phyloP scores from a whole-genome alignment of 2,329 filamentous ascomycete genomes.

The Aspergillus thermomutatus region DNA sequence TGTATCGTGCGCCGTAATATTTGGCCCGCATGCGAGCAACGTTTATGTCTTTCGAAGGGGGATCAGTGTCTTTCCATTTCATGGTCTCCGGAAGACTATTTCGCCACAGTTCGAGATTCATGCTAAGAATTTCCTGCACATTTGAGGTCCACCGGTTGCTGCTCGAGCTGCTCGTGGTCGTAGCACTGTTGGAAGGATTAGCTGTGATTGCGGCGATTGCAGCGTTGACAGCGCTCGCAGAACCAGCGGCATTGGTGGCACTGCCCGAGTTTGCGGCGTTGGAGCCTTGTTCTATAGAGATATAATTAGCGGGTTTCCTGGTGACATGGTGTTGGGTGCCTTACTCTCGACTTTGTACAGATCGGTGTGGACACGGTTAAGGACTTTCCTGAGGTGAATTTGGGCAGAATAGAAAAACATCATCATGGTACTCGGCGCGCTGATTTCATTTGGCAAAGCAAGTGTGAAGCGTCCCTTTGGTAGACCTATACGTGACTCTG shows the following conservation, averaged over 20 bases:
- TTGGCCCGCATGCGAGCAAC: constrained; percentile 83
- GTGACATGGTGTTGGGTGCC: constrained; percentile 1
- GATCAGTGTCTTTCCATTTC: constrained; percentile 65
- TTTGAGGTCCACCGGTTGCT: constrained; percentile 32
- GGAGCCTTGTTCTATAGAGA: constrained; percentile 17
- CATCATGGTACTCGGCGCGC: constrained; percentile 38
- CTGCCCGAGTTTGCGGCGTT: background rate
- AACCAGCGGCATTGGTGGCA: background rate
- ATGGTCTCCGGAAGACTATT: constrained; percentile 49
- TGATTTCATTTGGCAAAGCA: constrained; percentile 29
- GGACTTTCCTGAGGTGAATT: constrained; percentile 55
- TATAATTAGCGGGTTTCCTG: constrained; percentile 1
- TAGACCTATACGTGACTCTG: constrained; percentile 47
- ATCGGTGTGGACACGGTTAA: constrained; percentile 55
- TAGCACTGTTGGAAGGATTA: background rate
- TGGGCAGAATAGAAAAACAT: constrained; percentile 61
- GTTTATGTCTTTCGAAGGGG: constrained; percentile 72
- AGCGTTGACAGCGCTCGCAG: background rate
- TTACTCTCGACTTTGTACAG: constrained; percentile 48
- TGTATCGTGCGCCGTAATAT: constrained; percentile 88
- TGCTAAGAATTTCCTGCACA: constrained; percentile 41
- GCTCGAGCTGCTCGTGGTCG: background rate
- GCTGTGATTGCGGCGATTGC: background rate
- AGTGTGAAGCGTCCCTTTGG: constrained; percentile 37
- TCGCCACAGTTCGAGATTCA: constrained; percentile 54